A percentile compares a stretch with the other conserved stretches of the same genome.
Evolutionary conservation across 116 monocot genomes (phyloP).

Genomic region (Thalassia testudinum): DNA sequence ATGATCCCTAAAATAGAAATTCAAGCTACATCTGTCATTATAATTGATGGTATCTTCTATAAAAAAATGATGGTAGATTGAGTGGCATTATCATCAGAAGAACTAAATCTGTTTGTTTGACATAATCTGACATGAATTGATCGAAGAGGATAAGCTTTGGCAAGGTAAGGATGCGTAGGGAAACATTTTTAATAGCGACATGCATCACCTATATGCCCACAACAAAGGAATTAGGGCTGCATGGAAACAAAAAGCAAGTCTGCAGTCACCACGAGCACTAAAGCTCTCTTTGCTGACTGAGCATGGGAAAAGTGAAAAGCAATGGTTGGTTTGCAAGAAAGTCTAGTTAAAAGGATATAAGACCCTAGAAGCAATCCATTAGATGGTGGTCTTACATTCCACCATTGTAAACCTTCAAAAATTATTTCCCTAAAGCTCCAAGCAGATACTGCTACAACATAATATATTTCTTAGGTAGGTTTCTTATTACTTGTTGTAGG

Average conservation of each 20-base stretch:
- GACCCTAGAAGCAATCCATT: too few species aligned
- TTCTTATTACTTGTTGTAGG: too few species aligned
- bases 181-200: slow-evolving; percentile 84
- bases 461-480: too few species aligned
- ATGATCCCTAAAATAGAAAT: slow-evolving; percentile 77
- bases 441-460: too few species aligned
- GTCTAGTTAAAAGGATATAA: too few species aligned
- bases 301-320: not conserved
- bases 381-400: too few species aligned
- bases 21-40: slow-evolving; percentile 76
- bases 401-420: too few species aligned
- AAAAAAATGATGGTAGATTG: too few species aligned
- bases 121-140: slow-evolving; percentile 96
- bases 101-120: slow-evolving; percentile 76
- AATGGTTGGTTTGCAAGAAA: too few species aligned
- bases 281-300: slow-evolving; percentile 73
- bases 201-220: slow-evolving; percentile 55
- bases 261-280: slow-evolving; percentile 45
- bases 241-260: slow-evolving; percentile 70
- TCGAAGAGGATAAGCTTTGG: slow-evolving; percentile 96
- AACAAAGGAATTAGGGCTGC: slow-evolving; percentile 89
- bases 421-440: too few species aligned
- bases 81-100: slow-evolving; percentile 84
- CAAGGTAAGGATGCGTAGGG: slow-evolving; percentile 65
- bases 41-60: too few species aligned